Conservation (phyloP, 805 yeast genomes). For the Candida insectalens region DNA sequence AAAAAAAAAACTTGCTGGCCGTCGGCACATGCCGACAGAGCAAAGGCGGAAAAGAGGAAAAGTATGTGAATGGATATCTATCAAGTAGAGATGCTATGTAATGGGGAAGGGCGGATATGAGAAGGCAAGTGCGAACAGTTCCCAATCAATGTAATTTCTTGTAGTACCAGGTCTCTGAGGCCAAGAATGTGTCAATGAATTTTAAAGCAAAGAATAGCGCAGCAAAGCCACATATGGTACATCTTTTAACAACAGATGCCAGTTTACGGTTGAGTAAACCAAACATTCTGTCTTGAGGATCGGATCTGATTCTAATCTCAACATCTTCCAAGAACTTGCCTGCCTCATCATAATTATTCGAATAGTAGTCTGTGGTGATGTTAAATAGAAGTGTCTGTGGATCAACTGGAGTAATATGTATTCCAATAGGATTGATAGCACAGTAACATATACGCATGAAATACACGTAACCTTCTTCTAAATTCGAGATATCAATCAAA, state of each 20-base stretch:
- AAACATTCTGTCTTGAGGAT: slow-evolving; percentile 2
- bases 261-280: slow-evolving; percentile 9
- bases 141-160: no score
- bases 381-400: slow-evolving; percentile 6
- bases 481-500: neutral
- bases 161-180: no score
- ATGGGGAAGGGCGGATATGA: no score
- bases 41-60: no score
- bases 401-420: slow-evolving; percentile 4
- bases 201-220: no score
- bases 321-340: slow-evolving; percentile 6
- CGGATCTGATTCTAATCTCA: slow-evolving; percentile 9
- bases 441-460: slow-evolving; percentile 15
- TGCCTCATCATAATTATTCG: slow-evolving; percentile 5
- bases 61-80: no score
- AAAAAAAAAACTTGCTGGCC: no score
- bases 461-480: slow-evolving; percentile 1
- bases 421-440: slow-evolving; percentile 17
- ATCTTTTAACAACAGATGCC: slow-evolving; percentile 4
- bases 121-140: no score
- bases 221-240: no score
- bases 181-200: no score
- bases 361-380: slow-evolving; percentile 14
- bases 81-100: no score
- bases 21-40: no score